Evolutionary conservation across 768 basidiomycete genomes (phyloP).

Genomic region (Boletus rubropictus): DNA sequence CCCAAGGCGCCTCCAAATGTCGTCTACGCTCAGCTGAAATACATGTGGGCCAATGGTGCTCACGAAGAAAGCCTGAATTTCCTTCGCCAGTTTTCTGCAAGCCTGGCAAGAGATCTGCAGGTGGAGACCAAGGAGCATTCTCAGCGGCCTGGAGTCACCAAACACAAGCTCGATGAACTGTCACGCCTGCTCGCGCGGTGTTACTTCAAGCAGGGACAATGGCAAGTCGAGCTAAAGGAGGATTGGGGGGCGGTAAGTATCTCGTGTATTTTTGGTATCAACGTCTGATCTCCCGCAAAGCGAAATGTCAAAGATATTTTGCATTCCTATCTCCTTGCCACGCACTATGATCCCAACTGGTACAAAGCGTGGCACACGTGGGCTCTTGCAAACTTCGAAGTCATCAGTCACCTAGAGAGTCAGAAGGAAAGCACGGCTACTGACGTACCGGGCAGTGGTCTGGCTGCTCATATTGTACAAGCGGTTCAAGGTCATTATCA

Average conservation of each 20-base stretch:
- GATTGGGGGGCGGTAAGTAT: slow-evolving; percentile 68
- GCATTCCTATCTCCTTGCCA: slow-evolving; percentile 78
- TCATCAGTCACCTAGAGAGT: slow-evolving; percentile 74
- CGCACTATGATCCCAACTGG: slow-evolving; percentile 91
- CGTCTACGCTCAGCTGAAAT: slow-evolving; percentile 93
- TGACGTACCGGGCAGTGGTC: slow-evolving; percentile 54
- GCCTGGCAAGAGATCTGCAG: slow-evolving; percentile 69
- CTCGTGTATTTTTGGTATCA: not conserved
- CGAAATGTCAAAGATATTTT: slow-evolving; percentile 78
- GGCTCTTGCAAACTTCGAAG: slow-evolving; percentile 95
- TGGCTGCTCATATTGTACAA: slow-evolving; percentile 83
- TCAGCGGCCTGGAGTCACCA: slow-evolving; percentile 48
- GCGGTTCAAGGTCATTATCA: slow-evolving; percentile 71
- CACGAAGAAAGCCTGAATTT: slow-evolving; percentile 75
- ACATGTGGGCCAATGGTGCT: slow-evolving; percentile 86
- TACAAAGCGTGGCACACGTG: slow-evolving; percentile 99
- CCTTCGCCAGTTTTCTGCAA: slow-evolving; percentile 76
- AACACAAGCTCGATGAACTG: slow-evolving; percentile 60
- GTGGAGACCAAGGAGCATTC: slow-evolving; percentile 48
- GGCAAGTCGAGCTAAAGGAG: slow-evolving; percentile 81
- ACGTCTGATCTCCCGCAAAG: slow-evolving; percentile 35
- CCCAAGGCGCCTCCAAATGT: slow-evolving; percentile 88
- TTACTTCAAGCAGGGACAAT: slow-evolving; percentile 93
- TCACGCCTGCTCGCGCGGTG: slow-evolving; percentile 91
- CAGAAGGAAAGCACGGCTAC: slow-evolving; percentile 49